Conservation (phyloP, 1,284 basidiomycete genomes). For the Lentinula novae-zelandiae region DNA sequence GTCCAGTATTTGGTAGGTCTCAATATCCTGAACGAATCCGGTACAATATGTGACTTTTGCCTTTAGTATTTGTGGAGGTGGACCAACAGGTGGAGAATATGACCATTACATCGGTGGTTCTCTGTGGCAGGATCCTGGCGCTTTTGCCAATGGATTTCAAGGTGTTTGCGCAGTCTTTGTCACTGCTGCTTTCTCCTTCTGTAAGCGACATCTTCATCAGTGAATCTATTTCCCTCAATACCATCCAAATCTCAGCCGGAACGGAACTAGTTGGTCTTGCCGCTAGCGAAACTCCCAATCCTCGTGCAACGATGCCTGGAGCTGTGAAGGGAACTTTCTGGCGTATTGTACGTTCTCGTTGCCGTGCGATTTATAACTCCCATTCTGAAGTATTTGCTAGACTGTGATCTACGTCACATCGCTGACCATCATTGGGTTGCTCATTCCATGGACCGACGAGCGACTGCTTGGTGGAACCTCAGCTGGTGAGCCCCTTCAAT, state of each 20-base stretch:
- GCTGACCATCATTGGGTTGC: constrained; percentile 37
- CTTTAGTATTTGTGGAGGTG: constrained; percentile 41
- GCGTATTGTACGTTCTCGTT: constrained; percentile 33
- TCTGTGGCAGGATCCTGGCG: constrained; percentile 50
- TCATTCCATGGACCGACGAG: constrained; percentile 52
- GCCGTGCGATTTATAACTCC: too few relatives aligned
- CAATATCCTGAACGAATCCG: neutral
- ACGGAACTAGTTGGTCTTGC: constrained; percentile 70
- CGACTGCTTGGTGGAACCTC: constrained; percentile 38
- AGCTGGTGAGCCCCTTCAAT: constrained; percentile 21
- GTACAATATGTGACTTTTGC: constrained; percentile 17
- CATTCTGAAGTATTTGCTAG: constrained; percentile 16
- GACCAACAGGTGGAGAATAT: constrained; percentile 34
- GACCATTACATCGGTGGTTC: constrained; percentile 39
- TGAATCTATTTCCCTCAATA: neutral
- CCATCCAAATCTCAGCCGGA: constrained; percentile 31
- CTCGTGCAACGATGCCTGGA: constrained; percentile 54
- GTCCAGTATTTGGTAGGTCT: neutral
- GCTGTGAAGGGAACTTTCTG: constrained; percentile 46
- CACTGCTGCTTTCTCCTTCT: constrained; percentile 58
- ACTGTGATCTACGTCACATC: constrained; percentile 41
- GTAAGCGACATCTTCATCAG: constrained; percentile 19
- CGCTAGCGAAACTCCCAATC: constrained; percentile 57
- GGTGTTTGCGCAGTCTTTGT: constrained; percentile 42
- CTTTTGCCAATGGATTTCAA: constrained; percentile 45